Evolutionary conservation across 2,329 filamentous ascomycete genomes (phyloP).

Genomic region (Scedosporium minutisporum): DNA sequence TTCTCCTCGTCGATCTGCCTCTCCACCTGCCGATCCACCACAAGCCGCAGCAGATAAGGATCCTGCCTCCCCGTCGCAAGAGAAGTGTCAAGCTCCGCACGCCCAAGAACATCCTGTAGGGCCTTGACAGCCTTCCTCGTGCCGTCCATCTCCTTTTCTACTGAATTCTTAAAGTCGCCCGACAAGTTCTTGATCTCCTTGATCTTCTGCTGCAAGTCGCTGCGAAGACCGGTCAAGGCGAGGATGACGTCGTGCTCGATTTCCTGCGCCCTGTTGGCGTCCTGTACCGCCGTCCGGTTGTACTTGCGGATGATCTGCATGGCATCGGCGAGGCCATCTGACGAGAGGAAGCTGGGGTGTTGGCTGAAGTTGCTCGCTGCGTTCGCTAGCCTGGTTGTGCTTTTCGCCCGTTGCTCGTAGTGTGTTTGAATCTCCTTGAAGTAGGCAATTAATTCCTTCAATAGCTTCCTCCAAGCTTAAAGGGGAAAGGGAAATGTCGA

Average conservation of each 20-base stretch:
- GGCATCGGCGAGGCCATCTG: constrained; percentile 82
- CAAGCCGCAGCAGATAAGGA: constrained; percentile 77
- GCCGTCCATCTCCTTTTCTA: constrained; percentile 86
- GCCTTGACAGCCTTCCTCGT: constrained; percentile 71
- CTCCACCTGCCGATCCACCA: constrained; percentile 83
- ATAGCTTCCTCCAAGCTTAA: constrained; percentile 82
- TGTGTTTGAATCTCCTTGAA: constrained; percentile 86
- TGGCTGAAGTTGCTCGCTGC: constrained; percentile 70
- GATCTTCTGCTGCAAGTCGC: constrained; percentile 88
- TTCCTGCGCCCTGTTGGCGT: constrained; percentile 80
- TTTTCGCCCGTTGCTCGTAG: constrained; percentile 79
- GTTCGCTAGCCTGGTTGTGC: constrained; percentile 72
- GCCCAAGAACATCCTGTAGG: constrained; percentile 72
- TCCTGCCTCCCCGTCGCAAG: constrained; percentile 71
- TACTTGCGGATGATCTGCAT: constrained; percentile 70
- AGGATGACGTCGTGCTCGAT: constrained; percentile 88
- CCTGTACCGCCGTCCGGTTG: constrained; percentile 68
- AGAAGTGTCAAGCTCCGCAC: constrained; percentile 68
- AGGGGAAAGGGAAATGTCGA: background rate
- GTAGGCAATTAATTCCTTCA: constrained; percentile 90
- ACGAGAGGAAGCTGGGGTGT: constrained; percentile 65
- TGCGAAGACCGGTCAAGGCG: constrained; percentile 74
- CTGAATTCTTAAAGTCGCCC: constrained; percentile 92
- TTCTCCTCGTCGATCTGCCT: constrained; percentile 95
- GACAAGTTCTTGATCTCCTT: constrained; percentile 95